These are phyloP conservation scores for Trametopsis cervina DNA, from an alignment of 768 basidiomycete genomes.

Conservation along the genomic window DNA sequence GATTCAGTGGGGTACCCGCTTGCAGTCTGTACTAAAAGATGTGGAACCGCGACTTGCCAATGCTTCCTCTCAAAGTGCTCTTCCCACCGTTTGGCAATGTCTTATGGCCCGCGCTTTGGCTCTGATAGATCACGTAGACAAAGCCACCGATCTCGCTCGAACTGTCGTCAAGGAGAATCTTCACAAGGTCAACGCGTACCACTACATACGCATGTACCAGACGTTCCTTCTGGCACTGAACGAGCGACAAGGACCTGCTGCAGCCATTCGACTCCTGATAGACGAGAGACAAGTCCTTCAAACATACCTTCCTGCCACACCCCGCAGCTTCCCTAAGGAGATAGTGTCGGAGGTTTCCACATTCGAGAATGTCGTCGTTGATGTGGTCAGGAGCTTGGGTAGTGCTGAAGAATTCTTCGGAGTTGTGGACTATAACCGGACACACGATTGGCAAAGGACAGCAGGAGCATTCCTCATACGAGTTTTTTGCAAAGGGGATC, in stretches of 20 bases:
- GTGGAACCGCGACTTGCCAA: slow-evolving; percentile 20
- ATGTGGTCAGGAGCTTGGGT: slow-evolving; percentile 24
- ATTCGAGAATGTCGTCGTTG: slow-evolving; percentile 24
- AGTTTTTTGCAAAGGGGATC: slow-evolving; percentile 26
- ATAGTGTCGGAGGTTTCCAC: slow-evolving; percentile 10
- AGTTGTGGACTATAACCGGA: slow-evolving; percentile 18
- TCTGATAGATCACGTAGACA: slow-evolving; percentile 29
- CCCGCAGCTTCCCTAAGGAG: background rate
- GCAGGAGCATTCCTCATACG: slow-evolving; percentile 38
- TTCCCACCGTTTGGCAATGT: slow-evolving; percentile 21
- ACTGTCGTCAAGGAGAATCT: slow-evolving; percentile 19
- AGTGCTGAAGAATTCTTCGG: slow-evolving; percentile 25
- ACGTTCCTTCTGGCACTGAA: slow-evolving; percentile 31
- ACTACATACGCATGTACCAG: slow-evolving; percentile 29
- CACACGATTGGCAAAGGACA: slow-evolving; percentile 21
- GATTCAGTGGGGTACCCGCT: slow-evolving; percentile 30
- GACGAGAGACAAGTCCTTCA: slow-evolving; percentile 31
- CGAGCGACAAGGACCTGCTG: slow-evolving; percentile 25
- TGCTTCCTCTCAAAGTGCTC: slow-evolving; percentile 16
- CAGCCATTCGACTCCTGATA: slow-evolving; percentile 34
- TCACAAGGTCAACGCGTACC: slow-evolving; percentile 16
- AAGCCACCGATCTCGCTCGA: slow-evolving; percentile 25
- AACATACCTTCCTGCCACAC: slow-evolving; percentile 13
- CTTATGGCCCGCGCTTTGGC: slow-evolving; percentile 28
- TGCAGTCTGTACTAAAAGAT: slow-evolving; percentile 27